Base-by-base conservation (phyloP, 2,329 filamentous ascomycete genomes). In the Diaporthe destruens region DNA sequence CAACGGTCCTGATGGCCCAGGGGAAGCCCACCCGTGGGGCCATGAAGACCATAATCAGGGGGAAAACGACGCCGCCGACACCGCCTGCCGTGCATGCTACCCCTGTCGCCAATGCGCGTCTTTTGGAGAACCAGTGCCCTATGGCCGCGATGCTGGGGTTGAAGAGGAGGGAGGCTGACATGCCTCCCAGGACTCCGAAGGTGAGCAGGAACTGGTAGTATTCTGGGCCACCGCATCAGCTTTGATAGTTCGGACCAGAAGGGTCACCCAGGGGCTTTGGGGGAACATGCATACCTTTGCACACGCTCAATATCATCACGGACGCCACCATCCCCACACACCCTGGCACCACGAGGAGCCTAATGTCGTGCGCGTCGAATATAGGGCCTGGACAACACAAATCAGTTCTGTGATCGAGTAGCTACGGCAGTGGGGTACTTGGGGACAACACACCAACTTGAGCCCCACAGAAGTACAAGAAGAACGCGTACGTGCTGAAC, bases 201-300 rank as follows among this genome's bases (percentile, higher is more conserved):
- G 90, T 87, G 42, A 98, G 84, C 81, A 98, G 89, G 80, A 98
- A 97, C 57, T 97, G 94, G 91, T 93, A 97, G 77, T 94, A 94
- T 79, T 91, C 85, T 89, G 66, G 2, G 9, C 1, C 0, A 2
- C 3, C 0, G 2, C 3, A 7, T 20, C 32, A 8, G 47, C 44
- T 12, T 34, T 18, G 12, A 1, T 9, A 9, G 1, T 8, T 34
- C 2, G 56, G 32, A 20, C 29, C 25, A 6, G 1, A 1, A 7
- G 5, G 9, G 12, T 39, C 2, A 39, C 11, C 36, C 36, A 12
- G 2, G 4, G 4, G 7, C 53, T n/a, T n/a, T 6, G 5, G n/a
- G 8, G 16, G 20, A 44, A 14, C 14, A n/a, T 9, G 78, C 84
- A 76, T 79, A 91, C 90, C 78, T 14, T 88, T 91, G 79, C 93